These are phyloP conservation scores for Phytophthora aleatoria DNA, from an alignment of 352 stramenopile genomes.

Conservation along the genomic window DNA sequence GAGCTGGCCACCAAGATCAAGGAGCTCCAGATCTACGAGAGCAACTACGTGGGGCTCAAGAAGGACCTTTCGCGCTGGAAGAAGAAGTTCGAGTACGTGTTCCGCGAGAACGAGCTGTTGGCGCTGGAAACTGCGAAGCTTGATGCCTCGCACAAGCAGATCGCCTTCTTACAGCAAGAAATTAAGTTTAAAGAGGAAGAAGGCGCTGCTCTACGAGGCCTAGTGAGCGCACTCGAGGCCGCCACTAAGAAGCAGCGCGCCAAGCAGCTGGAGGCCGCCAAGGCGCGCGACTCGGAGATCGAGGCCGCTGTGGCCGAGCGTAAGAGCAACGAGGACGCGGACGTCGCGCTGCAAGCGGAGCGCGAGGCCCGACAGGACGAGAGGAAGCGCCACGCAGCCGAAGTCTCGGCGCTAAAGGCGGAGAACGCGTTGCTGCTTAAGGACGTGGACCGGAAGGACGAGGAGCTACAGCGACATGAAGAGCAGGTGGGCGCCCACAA, in stretches of 20 bases:
- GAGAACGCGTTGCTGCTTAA: conserved; percentile 80
- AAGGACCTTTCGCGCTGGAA: conserved; percentile 84
- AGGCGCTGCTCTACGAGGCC: conserved; percentile 64
- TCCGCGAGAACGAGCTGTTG: conserved; percentile 85
- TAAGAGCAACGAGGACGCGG: conserved; percentile 43
- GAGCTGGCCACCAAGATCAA: conserved; percentile 78
- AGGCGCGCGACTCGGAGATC: conserved; percentile 34
- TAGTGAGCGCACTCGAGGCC: conserved; percentile 77
- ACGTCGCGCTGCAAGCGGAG: conserved; percentile 44
- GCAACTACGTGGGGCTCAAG: conserved; percentile 78
- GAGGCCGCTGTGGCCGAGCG: conserved; percentile 35
- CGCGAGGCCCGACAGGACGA: conserved; percentile 38
- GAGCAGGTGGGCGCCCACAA: conserved; percentile 73
- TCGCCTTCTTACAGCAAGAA: conserved; percentile 83
- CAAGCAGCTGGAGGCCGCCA: conserved; percentile 60
- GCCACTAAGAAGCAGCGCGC: conserved; percentile 85
- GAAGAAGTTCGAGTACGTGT: conserved; percentile 90
- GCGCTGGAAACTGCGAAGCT: conserved; percentile 85
- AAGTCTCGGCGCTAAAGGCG: conserved; percentile 68
- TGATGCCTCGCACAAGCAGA: conserved; percentile 83
- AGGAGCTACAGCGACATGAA: conserved; percentile 63
- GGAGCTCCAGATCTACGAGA: conserved; percentile 84
- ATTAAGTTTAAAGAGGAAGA: conserved; percentile 89
- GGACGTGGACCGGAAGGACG: conserved; percentile 74
- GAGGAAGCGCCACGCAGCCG: conserved; percentile 46